phyloP scores from a whole-genome alignment of 2,329 filamentous ascomycete species.

The Cladosporium austrohemisphaericum region DNA sequence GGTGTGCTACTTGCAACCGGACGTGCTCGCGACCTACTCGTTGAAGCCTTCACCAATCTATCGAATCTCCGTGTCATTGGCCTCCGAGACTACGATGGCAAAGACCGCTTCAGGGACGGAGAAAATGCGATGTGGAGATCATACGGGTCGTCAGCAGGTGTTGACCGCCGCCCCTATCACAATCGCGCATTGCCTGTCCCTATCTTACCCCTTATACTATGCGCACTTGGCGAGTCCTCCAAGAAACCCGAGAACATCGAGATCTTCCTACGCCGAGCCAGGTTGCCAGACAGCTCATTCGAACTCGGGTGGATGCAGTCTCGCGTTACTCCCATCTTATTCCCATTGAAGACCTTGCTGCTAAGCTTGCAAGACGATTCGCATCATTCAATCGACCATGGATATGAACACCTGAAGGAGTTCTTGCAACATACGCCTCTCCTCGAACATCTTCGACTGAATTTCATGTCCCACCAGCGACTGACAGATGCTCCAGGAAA shows the following conservation, averaged over 20 bases:
- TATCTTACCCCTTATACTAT: slow-evolving; percentile 23
- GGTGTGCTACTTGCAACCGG: slow-evolving; percentile 40
- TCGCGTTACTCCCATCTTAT: background rate
- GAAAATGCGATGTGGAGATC: slow-evolving; percentile 47
- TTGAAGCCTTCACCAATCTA: slow-evolving; percentile 54
- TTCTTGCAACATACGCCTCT: slow-evolving; percentile 21
- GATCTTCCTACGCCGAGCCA: slow-evolving; percentile 24
- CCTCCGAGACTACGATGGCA: slow-evolving; percentile 57
- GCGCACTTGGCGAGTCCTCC: slow-evolving; percentile 20
- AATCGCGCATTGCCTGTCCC: background rate
- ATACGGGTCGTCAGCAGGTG: slow-evolving; percentile 43
- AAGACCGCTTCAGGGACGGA: slow-evolving; percentile 49
- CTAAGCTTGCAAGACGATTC: background rate
- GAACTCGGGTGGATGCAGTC: background rate
- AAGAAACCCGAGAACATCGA: slow-evolving; percentile 21
- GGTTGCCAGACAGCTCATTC: background rate
- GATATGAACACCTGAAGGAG: slow-evolving; percentile 10
- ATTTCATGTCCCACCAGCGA: slow-evolving; percentile 17
- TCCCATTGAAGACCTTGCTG: background rate
- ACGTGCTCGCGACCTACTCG: slow-evolving; percentile 51
- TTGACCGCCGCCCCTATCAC: background rate
- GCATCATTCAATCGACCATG: too few relatives aligned
- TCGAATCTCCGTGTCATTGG: slow-evolving; percentile 54
- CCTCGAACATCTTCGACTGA: slow-evolving; percentile 24
- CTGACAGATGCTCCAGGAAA: background rate